Percentiles rank a stretch among this genome's conserved stretches.
Evolutionary conservation across 2,329 filamentous ascomycete genomes (phyloP).

Genomic region (Myriosclerotinia curreyana): DNA sequence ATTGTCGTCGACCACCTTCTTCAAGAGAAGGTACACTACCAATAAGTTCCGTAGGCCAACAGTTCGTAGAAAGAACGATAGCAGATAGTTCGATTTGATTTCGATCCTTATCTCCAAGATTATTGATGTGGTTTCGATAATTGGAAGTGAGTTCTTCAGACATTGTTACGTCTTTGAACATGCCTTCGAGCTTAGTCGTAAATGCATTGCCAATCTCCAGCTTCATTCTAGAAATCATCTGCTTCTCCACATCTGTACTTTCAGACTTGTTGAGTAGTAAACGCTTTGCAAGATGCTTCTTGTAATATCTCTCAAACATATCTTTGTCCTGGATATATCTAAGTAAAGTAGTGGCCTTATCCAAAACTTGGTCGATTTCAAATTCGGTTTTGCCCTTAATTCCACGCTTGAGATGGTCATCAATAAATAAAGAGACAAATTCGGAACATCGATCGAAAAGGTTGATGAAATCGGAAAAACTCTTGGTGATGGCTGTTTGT

Average conservation of each 20-base stretch:
- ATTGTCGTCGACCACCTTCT: conserved; percentile 45
- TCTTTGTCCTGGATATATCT: conserved; percentile 91
- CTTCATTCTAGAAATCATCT: conserved; percentile 97
- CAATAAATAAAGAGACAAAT: conserved; percentile 93
- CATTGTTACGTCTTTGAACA: conserved; percentile 95
- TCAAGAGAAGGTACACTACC: conserved; percentile 51
- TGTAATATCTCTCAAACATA: conserved; percentile 95
- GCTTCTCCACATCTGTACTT: conserved; percentile 87
- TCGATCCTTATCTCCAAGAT: conserved; percentile 50
- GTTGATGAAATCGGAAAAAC: conserved; percentile 93
- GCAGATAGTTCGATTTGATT: conserved; percentile 75
- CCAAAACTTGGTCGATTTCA: conserved; percentile 79
- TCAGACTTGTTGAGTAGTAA: conserved; percentile 86
- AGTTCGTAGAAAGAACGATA: conserved; percentile 86
- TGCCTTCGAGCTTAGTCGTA: conserved; percentile 87
- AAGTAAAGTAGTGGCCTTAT: conserved; percentile 84
- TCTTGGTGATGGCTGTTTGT: conserved; percentile 78
- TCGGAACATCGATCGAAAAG: conserved; percentile 81
- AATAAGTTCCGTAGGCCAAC: conserved; percentile 92
- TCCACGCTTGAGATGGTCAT: conserved; percentile 91
- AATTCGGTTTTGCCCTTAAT: conserved; percentile 88
- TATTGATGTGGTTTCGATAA: conserved; percentile 67
- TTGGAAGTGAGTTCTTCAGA: conserved; percentile 77
- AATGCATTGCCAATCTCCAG: conserved; percentile 93
- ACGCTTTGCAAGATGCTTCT: conserved; percentile 88